These are phyloP conservation scores for Cardamine chenopodiifolia DNA, from an alignment of 345 rosid genomes.

Conservation along the genomic window DNA sequence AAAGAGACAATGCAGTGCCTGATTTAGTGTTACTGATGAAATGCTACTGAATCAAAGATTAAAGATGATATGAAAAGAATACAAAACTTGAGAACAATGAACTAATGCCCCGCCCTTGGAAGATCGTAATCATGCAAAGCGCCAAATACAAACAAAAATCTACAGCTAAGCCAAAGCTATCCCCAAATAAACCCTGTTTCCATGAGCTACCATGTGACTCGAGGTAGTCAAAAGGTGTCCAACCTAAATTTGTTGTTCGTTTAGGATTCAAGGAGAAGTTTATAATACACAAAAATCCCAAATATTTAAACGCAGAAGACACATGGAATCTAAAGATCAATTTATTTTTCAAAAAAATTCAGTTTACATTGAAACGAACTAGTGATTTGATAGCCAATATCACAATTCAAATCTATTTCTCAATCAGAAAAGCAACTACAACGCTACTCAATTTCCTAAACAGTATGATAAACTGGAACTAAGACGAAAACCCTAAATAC, in stretches of 20 bases:
- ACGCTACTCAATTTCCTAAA: neutral
- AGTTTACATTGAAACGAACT: neutral
- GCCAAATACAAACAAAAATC: neutral
- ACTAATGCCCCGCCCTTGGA: neutral
- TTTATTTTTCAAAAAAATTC: neutral
- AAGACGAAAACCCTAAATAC: constrained; percentile 20
- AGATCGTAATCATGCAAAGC: neutral
- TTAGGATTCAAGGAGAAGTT: neutral
- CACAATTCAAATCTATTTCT: constrained; percentile 11
- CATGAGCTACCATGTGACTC: neutral
- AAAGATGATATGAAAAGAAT: neutral
- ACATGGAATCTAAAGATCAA: neutral
- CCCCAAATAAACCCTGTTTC: neutral
- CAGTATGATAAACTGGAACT: neutral
- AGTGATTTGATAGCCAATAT: neutral
- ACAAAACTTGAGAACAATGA: neutral
- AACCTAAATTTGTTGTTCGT: neutral
- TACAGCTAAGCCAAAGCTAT: neutral
- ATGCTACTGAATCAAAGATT: constrained; percentile 1
- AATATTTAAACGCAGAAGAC: neutral
- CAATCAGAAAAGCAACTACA: constrained; percentile 20
- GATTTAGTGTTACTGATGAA: constrained; percentile 22
- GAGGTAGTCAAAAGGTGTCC: constrained; percentile 1
- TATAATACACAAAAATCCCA: neutral
- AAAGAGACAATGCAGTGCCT: neutral